A percentile compares a stretch with the other conserved stretches of the same genome.
Evolutionary conservation across 1,139 yeast genomes (phyloP).

Genomic region (Diutina rugosa): DNA sequence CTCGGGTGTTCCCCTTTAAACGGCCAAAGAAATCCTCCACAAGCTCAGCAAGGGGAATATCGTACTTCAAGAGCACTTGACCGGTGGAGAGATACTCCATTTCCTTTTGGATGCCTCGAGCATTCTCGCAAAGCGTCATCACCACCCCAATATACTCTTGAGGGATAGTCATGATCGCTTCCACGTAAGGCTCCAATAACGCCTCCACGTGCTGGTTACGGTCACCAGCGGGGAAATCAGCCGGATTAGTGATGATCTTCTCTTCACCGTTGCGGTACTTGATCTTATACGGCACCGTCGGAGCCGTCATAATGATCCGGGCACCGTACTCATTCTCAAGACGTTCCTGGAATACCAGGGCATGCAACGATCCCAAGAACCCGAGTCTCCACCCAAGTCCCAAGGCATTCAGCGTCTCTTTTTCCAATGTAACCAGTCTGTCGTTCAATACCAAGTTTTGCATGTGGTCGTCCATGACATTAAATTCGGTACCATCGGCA

Average conservation of each 20-base stretch:
- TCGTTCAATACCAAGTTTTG: conserved; percentile 83
- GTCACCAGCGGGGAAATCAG: conserved; percentile 67
- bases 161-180: conserved; percentile 85
- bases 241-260: conserved; percentile 70
- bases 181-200: conserved; percentile 81
- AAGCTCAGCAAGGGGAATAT: conserved; percentile 74
- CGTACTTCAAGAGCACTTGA: conserved; percentile 69
- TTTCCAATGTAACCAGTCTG: conserved; percentile 76
- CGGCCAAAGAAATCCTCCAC: conserved; percentile 95
- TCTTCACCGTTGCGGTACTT: conserved; percentile 53
- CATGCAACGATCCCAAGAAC: conserved; percentile 87
- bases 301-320: conserved; percentile 82
- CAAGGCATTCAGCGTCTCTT: conserved; percentile 86
- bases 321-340: conserved; percentile 91
- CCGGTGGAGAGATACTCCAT: conserved; percentile 69
- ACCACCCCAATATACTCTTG: conserved; percentile 80
- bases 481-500: conserved; percentile 86
- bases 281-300: conserved; percentile 87
- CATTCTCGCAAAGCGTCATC: conserved; percentile 72
- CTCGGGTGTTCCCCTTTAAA: conserved; percentile 78
- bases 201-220: conserved; percentile 29
- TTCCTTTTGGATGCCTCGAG: conserved; percentile 74
- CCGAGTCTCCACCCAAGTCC: conserved; percentile 98
- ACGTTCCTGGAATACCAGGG: conserved; percentile 86
- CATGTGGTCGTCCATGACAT: conserved; percentile 79